Conservation (phyloP, 257 asterid species). For the Penstemon davidsonii region DNA sequence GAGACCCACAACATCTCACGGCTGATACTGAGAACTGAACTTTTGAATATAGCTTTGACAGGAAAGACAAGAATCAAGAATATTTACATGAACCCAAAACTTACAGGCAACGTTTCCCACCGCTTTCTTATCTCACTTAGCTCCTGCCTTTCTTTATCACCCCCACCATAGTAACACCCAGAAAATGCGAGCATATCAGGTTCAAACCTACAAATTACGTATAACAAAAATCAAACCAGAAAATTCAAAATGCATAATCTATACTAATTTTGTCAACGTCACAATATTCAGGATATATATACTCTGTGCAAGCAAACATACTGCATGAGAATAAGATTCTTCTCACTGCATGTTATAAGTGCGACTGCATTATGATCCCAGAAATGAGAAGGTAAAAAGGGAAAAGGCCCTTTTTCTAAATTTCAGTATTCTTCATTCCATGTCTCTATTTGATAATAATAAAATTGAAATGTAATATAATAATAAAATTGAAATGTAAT, state of each 20-base stretch:
- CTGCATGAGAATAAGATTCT: constrained; percentile 10
- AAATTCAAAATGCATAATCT: constrained; percentile 14
- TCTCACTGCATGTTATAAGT: not conserved
- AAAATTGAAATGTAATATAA: not conserved
- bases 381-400: constrained; percentile 12
- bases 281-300: constrained; percentile 13
- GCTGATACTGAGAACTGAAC: constrained; percentile 19
- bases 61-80: constrained; percentile 8
- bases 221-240: constrained; percentile 17
- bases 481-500: not conserved
- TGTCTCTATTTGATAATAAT: not conserved
- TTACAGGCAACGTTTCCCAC: constrained; percentile 70
- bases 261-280: constrained; percentile 16
- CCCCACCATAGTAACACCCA: constrained; percentile 77
- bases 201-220: constrained; percentile 57
- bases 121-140: constrained; percentile 68
- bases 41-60: constrained; percentile 18
- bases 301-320: constrained; percentile 17
- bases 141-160: constrained; percentile 65
- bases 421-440: constrained; percentile 10
- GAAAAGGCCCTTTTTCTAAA: constrained; percentile 2
- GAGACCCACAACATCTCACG: not conserved
- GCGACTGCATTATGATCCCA: not conserved
- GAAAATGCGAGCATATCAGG: constrained; percentile 80
- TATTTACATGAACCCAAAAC: constrained; percentile 28